A percentile compares a stretch with the other conserved stretches of the same genome.
Evolutionary conservation across 306 rosid species (phyloP).

Genomic region (Luffa aegyptiaca): DNA sequence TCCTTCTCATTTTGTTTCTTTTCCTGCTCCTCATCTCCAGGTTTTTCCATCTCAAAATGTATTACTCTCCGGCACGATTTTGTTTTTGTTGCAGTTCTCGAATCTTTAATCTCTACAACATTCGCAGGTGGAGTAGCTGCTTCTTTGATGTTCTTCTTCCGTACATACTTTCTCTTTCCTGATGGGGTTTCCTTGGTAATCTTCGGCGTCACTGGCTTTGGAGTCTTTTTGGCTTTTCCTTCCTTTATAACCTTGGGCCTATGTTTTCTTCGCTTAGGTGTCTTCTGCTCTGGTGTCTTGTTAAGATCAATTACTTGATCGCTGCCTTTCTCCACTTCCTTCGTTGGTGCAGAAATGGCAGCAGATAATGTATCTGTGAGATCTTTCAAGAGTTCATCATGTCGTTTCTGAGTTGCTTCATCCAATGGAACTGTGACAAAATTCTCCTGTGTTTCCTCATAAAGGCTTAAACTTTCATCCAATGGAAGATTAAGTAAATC

Average conservation of each 20-base stretch:
- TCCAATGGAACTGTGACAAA: constrained; percentile 24
- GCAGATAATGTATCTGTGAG: constrained; percentile 58
- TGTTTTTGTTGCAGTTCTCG: constrained; percentile 16
- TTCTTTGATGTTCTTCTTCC: constrained; percentile 30
- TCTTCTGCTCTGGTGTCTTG: constrained; percentile 64
- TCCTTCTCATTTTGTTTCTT: constrained; percentile 29
- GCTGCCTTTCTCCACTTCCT: constrained; percentile 23
- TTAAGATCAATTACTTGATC: constrained; percentile 49
- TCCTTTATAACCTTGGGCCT: constrained; percentile 83
- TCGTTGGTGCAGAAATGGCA: constrained; percentile 25
- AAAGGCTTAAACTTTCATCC: constrained; percentile 38
- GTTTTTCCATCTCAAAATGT: constrained; percentile 45
- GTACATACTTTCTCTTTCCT: constrained; percentile 54
- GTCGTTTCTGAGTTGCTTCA: constrained; percentile 29
- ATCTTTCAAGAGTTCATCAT: constrained; percentile 44
- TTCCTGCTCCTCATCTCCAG: constrained; percentile 23
- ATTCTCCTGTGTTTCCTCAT: constrained; percentile 27
- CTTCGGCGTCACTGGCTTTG: constrained; percentile 34
- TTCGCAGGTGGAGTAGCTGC: constrained; percentile 33
- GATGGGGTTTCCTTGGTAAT: constrained; percentile 28
- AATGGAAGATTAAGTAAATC: constrained; percentile 16
- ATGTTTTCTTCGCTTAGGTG: constrained; percentile 61
- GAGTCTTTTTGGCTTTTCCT: constrained; percentile 47
- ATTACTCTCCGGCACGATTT: constrained; percentile 55
- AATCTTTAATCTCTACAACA: constrained; percentile 16